Evolutionary conservation across 345 rosid species (phyloP).

Genomic region (Carallia pectinifolia): DNA sequence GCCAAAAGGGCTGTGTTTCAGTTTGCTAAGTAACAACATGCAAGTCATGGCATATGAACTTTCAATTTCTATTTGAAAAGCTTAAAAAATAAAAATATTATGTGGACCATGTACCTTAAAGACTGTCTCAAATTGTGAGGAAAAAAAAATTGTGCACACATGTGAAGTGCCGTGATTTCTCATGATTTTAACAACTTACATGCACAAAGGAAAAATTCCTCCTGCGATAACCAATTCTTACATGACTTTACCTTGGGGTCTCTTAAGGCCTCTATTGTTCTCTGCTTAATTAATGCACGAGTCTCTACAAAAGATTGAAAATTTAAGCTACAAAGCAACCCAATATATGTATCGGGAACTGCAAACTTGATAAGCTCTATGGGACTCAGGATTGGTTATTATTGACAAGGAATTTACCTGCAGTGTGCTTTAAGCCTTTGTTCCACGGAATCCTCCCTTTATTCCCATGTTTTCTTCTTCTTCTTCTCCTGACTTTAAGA

Average conservation of each 20-base stretch:
- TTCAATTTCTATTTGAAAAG: not conserved
- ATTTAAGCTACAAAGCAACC: slow-evolving; percentile 4
- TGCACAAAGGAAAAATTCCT: slow-evolving; percentile 1
- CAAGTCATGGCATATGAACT: not conserved
- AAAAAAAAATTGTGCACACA: not conserved
- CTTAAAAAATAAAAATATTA: not conserved
- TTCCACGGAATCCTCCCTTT: slow-evolving; percentile 90
- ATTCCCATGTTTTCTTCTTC: slow-evolving; percentile 64
- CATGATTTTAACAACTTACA: slow-evolving; percentile 8
- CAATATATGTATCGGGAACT: not conserved
- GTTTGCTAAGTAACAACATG: not conserved
- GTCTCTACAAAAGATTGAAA: slow-evolving; percentile 47
- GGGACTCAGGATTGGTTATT: not conserved
- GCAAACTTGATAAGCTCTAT: slow-evolving; percentile 14
- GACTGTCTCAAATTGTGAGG: not conserved
- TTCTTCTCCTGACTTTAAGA: slow-evolving; percentile 45
- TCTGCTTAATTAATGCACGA: slow-evolving; percentile 65
- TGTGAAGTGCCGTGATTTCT: slow-evolving; percentile 2
- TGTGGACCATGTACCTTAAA: not conserved
- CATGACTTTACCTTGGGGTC: slow-evolving; percentile 94
- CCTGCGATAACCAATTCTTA: slow-evolving; percentile 42
- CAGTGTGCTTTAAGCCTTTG: slow-evolving; percentile 68
- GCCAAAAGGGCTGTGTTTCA: not conserved
- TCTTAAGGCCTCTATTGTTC: slow-evolving; percentile 82
- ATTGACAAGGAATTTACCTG: slow-evolving; percentile 38